Base-by-base conservation (phyloP, 1,284 basidiomycete species). In the Somion occarium region DNA sequence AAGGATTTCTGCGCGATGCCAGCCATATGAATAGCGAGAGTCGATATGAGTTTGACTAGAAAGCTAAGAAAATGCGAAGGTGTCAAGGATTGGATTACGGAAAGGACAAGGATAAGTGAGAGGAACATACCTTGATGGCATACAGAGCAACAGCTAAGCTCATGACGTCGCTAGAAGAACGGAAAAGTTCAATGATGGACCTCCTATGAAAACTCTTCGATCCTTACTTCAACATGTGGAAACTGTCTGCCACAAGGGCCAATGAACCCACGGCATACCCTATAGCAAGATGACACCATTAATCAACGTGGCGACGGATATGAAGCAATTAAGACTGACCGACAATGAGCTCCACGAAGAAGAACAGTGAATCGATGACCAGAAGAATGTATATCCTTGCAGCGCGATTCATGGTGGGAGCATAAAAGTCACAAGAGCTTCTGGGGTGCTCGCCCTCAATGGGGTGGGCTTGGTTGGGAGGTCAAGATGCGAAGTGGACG, bases 1-100 rank as follows among this genome's bases (percentile, higher is more conserved):
- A 5, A 99, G 80, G 55, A 99, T 97, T 66, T 99, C 97, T n/a
- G 97, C 97, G 52, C 97, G 81, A 70, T 99, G 96, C 94, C 95
- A 98, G 19, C 93, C 93, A 64, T 96, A 97, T 1, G 91, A 91
- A 68, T 93, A 95, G 38, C 83, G 82, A 37, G 75, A 69, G 56
- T 74, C 70, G 46, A 77, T 76, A 59, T 82, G 76, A 18, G 68
- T 75, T 48, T 75, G 71, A 38, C 72, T 71, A 23, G 85, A 79
- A 47, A 88, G 73, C 86, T 86, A 37, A 46, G 23, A 54, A 46
- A 41, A 47, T 41, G 53, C 42, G 47, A 59, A 46, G 51, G 48
- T 43, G 44, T 48, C 34, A 45, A 23, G 24, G 44, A 42, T 24
- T 12, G 12, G 18, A 24, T 38, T 3, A 20, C n/a, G 44, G 20